Conservation (phyloP, 23 red algal genomes). For the Gracilaria gracilis region DNA sequence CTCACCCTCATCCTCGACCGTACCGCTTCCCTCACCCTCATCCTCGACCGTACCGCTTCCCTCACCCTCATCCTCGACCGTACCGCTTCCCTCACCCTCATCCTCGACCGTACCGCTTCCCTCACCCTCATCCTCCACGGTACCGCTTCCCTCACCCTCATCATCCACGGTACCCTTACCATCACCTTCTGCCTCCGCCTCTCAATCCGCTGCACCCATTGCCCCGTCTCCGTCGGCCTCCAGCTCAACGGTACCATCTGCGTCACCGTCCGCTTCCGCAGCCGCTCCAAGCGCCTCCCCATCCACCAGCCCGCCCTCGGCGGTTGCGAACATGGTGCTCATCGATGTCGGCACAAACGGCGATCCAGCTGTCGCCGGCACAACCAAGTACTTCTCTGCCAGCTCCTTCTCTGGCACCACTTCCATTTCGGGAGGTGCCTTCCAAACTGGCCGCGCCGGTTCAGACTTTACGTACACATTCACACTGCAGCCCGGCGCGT, state of each 20-base stretch:
- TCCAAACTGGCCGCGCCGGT: conserved; percentile 43
- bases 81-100: not conserved
- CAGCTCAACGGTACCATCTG: not conserved
- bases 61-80: not conserved
- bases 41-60: not conserved
- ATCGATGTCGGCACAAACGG: conserved; percentile 17
- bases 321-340: not conserved
- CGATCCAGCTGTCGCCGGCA: conserved; percentile 7
- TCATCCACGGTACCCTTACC: too few relatives aligned
- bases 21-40: not conserved
- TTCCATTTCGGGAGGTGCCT: conserved; percentile 11
- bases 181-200: too few relatives aligned
- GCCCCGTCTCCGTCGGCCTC: not conserved
- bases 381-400: conserved; percentile 15
- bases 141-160: too few relatives aligned
- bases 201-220: too few relatives aligned
- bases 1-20: not conserved
- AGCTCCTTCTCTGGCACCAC: conserved; percentile 21
- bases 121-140: not conserved
- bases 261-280: not conserved
- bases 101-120: not conserved
- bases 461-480: conserved; percentile 67
- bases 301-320: not conserved
- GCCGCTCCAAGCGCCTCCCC: not conserved
- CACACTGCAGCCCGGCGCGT: conserved; percentile 57